These are phyloP conservation scores for Exserohilum turcica DNA, from an alignment of 2,329 filamentous ascomycete species.

Conservation along the genomic window DNA sequence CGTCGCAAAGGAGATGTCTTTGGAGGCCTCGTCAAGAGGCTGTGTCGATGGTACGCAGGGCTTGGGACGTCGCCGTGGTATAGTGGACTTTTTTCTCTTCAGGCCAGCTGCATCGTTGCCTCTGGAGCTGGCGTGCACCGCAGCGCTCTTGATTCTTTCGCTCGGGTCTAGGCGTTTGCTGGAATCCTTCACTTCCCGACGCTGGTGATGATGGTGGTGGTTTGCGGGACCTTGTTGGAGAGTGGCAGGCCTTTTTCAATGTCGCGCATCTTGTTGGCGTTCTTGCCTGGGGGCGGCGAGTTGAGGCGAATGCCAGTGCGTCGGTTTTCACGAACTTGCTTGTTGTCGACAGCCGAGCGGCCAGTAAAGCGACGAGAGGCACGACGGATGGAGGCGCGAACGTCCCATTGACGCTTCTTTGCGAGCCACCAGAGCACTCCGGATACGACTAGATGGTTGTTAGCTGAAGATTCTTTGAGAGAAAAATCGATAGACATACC, in stretches of 20 bases:
- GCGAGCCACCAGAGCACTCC: constrained; percentile 76
- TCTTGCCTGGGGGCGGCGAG: constrained; percentile 39
- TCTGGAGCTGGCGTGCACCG: constrained; percentile 3
- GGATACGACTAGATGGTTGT: constrained; percentile 59
- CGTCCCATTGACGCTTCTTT: constrained; percentile 83
- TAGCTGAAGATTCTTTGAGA: constrained; percentile 7
- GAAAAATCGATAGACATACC: constrained; percentile 56
- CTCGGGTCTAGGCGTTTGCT: background rate
- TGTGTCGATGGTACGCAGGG: background rate
- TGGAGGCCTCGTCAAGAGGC: constrained; percentile 6
- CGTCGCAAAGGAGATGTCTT: background rate
- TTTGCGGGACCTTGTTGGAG: constrained; percentile 29
- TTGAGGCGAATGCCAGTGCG: constrained; percentile 44
- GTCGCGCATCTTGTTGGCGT: constrained; percentile 29
- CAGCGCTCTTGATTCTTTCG: background rate
- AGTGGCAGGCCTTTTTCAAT: constrained; percentile 43
- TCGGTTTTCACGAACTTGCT: constrained; percentile 41
- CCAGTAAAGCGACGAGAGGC: constrained; percentile 60
- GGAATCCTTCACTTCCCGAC: constrained; percentile 15
- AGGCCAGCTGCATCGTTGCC: background rate
- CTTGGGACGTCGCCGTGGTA: background rate
- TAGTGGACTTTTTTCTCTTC: background rate
- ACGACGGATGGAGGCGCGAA: constrained; percentile 71
- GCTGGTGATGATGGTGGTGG: constrained; percentile 45
- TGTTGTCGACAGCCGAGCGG: constrained; percentile 37